Base-by-base conservation (phyloP, 2,329 filamentous ascomycete species). In the Sclerotiophoma versabilis region DNA sequence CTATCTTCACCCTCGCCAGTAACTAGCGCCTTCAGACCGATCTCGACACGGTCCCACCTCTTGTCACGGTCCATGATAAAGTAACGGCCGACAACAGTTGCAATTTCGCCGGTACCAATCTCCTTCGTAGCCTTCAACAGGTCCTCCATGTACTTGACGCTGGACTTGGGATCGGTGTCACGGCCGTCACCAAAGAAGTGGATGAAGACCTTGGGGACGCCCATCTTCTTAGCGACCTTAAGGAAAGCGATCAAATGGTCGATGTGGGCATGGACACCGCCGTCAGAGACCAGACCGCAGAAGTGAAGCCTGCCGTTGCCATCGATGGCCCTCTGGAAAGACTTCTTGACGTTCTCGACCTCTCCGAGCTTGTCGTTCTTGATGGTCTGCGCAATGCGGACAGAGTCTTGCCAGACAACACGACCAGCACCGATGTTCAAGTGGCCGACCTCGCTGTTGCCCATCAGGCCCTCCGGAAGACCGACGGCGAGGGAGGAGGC, bases 41-140 rank as follows among this genome's bases (percentile, higher is more conserved):
- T 70, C 81, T 97, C 91, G 64, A 96, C 83, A 74, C 95, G 86
- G 74, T 99, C 95, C 95, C 95, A 99, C 76, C 95, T 87, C 91
- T 98, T 98, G 78, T 99, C 95, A 66, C 95, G 93, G 82, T 99
- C 95, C 95, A 99, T 99, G 78, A 92, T 92, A 77, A 91, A 99
- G 87, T 98, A 99, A 66, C 93, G 88, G 57, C 95, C 95, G 57
- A 98, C 93, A 41, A 98, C 85, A 30, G 95, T 97, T 26, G 91
- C 93, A 62, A 99, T 85, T 78, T 97, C 84, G 64, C 93, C 95
- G 60, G 89, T 79, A 37, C 92, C 93, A 63, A 96, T 84, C 76
- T 98, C 91, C 79, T 95, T 87, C 62, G 85, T 86, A 66, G 87
- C 90, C 54, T 90, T 86, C 57, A 97, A 78, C 29, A 99, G 84